Evolutionary conservation across 768 basidiomycete genomes (phyloP), one percentile per base, ranked within the genome.

Genomic region (Termitomyces sp.): DNA sequence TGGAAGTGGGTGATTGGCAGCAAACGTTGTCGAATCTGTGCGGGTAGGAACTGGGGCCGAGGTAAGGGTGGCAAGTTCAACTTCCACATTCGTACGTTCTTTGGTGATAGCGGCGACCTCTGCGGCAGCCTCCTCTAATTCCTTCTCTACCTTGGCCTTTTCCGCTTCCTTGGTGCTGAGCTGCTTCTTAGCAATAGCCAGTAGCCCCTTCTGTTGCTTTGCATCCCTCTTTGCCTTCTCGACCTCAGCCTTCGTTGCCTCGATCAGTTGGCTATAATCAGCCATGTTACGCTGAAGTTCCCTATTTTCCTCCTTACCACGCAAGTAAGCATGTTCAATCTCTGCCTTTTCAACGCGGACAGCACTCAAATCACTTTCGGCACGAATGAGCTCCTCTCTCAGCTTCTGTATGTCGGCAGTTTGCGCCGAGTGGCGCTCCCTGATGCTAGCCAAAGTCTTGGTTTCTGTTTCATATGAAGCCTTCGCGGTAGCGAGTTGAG

Each of bases 101-200:
- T 76, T 75, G 43, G 72, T 76, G n/a, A 75, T 71, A 40, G 72
- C 68, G n/a, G 73, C 69, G 23, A 79, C 70, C 68, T 89, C 87
- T 2, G 68, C 74, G 45, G 75, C 72, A 7, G 84, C 84, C 47
- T 88, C 89, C 61, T 82, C 81, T 9, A 91, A 72, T 62, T 94
- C 93, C 65, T 83, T 83, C 63, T 87, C 81, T 10, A 75, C 76
- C 68, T 83, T 89, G 14, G 79, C 81, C 55, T 80, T 83, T 64
- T 91, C 90, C 0, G 79, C 76, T 68, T 98, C 96, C 59, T 91
- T 88, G 5, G 89, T 83, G 25, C 81, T 81, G 27, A 98, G 75
- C 73, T 98, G 97, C 70, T 99, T 98, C 75, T 88, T 88, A 5
- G 92, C 91, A 67, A 98, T 96, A 5, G 94, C 94, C 23, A 96